phyloP scores from a whole-genome alignment of 2,329 filamentous ascomycete genomes.

The Scytalidium lignicola region DNA sequence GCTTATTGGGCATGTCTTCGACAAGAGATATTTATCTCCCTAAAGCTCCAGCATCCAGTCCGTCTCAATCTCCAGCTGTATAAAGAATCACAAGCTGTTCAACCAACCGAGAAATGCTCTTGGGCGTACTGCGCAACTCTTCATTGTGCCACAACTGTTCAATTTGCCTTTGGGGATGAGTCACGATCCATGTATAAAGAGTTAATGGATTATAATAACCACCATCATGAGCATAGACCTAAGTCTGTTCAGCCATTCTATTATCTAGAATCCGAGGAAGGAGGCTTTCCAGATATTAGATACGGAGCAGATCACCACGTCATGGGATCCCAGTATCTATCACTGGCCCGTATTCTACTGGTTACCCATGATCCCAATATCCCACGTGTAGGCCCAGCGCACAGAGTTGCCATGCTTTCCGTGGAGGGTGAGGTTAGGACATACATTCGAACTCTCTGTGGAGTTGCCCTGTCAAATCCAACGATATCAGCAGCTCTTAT shows the following conservation, averaged over 20 bases:
- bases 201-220: conserved; percentile 39
- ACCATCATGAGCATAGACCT: conserved; percentile 44
- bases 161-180: conserved; percentile 53
- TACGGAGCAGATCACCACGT: conserved; percentile 53
- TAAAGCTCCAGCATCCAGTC: conserved; percentile 1
- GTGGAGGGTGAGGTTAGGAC: conserved; percentile 26
- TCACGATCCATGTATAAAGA: conserved; percentile 33
- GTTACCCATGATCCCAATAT: conserved; percentile 49
- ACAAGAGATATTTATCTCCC: conserved; percentile 3
- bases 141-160: conserved; percentile 58
- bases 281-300: conserved; percentile 53
- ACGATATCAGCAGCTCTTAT: conserved; percentile 51
- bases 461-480: conserved; percentile 52
- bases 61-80: conserved; percentile 1
- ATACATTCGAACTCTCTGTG: conserved; percentile 51
- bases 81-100: background rate
- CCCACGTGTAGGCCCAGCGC: conserved; percentile 42
- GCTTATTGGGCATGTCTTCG: background rate
- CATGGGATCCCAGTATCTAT: conserved; percentile 55
- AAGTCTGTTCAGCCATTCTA: conserved; percentile 51
- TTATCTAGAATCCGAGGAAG: conserved; percentile 30
- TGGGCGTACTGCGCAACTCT: conserved; percentile 59
- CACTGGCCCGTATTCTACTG: conserved; percentile 52
- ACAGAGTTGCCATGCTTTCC: conserved; percentile 30
- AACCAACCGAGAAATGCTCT: conserved; percentile 42